Percentiles rank a stretch among this genome's conserved stretches.
Conservation (phyloP, 2,329 filamentous ascomycete species). For the Botrytis galanthina region DNA sequence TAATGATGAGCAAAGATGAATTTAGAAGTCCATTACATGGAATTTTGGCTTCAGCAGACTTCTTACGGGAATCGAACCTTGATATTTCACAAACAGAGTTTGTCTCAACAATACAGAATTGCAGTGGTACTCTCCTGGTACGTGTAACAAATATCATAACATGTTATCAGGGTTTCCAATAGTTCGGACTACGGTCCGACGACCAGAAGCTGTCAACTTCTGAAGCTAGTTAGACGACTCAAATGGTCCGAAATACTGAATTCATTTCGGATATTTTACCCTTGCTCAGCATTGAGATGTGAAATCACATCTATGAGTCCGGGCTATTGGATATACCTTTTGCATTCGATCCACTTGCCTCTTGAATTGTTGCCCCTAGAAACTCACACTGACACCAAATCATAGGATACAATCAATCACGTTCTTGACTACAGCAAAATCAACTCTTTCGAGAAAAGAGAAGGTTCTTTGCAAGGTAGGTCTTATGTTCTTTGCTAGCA, state of each 20-base stretch:
- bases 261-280: no score
- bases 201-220: neutral
- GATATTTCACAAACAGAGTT: slow-evolving; percentile 20
- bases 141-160: neutral
- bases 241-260: neutral
- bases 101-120: slow-evolving; percentile 46
- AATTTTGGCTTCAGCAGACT: slow-evolving; percentile 51
- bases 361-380: neutral
- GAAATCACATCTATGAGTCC: neutral
- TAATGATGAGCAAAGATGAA: slow-evolving; percentile 39
- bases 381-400: neutral
- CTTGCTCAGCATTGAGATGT: neutral
- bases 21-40: slow-evolving; percentile 58
- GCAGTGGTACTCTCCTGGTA: slow-evolving; percentile 48
- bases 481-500: no score
- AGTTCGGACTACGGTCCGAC: neutral
- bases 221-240: neutral
- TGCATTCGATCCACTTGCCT: no score
- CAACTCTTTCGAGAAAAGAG: slow-evolving; percentile 40
- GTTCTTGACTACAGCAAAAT: slow-evolving; percentile 56
- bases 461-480: slow-evolving; percentile 28
- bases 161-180: neutral
- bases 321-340: neutral
- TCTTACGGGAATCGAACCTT: slow-evolving; percentile 3
- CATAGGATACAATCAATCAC: slow-evolving; percentile 51